Base-by-base conservation (phyloP, 2,329 filamentous ascomycete species). In the Lasiodiplodia gonubiensis region DNA sequence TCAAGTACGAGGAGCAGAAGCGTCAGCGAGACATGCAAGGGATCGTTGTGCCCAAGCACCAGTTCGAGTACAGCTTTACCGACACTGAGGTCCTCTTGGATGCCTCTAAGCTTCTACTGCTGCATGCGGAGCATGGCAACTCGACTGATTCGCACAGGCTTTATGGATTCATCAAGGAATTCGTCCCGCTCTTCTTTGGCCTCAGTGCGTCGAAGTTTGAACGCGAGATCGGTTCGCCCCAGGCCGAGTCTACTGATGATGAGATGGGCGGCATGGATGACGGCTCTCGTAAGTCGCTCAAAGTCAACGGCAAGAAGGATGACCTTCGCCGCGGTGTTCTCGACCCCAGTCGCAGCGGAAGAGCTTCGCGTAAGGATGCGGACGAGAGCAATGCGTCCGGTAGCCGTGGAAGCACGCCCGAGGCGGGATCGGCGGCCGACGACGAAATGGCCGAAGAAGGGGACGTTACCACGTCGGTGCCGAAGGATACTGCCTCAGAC, bases 401-500 rank as follows among this genome's bases (percentile, higher is more conserved):
- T 16, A 97, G 92, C 80, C 93, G 96, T 74, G 93, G 95, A 72
- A 93, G 91, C 0, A 97, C 94, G 0, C 94, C 95, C 0, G 94
- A 96, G 73, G 87, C 90, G 25, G 88, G 84, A n/a, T 94, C 91
- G 1, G 88, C 87, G 33, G 90, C 87, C 65, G 92, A 95, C 72
- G 92, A 94, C 70, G 92, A 95, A 39, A 88, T 89, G 81, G 84
- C 82, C 6, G 89, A 90, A 71, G 66, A 67, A 3, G 66, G 23
- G 21, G 66, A 67, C 2, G 64, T 49, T 30, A 86, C 80, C 3
- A 81, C 83, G 11, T 85, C 91, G 64, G 85, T 91, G 69, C 78
- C 82, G 39, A 76, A 84, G 74, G 84, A 85, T 21, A 81, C 81
- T 35, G 68, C 81, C 68, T 81, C 86, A 68, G 81, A 90, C 63